A percentile compares a stretch with the other conserved stretches of the same genome.
Conservation (phyloP, 1,139 yeast genomes). For the Hanseniaspora uvarum region DNA sequence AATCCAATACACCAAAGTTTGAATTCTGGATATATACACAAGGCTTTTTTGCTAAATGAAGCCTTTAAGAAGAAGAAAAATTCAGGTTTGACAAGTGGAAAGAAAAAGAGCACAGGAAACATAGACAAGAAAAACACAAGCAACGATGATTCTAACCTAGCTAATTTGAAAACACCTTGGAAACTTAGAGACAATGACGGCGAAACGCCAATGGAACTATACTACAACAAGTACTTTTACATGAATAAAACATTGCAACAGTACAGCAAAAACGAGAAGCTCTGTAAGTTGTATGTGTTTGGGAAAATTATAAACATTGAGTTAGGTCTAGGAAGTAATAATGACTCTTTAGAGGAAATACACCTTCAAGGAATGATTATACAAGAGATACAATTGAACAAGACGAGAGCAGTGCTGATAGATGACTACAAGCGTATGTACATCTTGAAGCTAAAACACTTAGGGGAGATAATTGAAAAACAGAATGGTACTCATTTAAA, state of each 20-base stretch:
- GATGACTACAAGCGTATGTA: conserved; percentile 46
- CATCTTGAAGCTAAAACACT: conserved; percentile 68
- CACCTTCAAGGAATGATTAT: conserved; percentile 30
- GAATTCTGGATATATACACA: conserved; percentile 25
- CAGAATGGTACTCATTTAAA: neutral
- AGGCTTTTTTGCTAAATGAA: conserved; percentile 42
- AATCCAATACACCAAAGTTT: conserved; percentile 52
- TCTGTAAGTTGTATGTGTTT: conserved; percentile 50
- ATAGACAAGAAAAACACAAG: neutral
- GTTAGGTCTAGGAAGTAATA: conserved; percentile 60
- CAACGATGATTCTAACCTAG: neutral
- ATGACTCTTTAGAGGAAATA: conserved; percentile 36
- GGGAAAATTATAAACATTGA: conserved; percentile 61
- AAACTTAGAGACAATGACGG: conserved; percentile 59
- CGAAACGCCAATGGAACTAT: conserved; percentile 52
- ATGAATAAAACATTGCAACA: conserved; percentile 21
- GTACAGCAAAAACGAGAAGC: conserved; percentile 37
- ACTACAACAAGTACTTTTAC: conserved; percentile 18
- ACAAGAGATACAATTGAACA: conserved; percentile 53
- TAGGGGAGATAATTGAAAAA: conserved; percentile 43
- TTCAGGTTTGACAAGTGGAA: conserved; percentile 27
- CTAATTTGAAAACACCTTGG: conserved; percentile 17
- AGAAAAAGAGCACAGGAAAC: conserved; percentile 30
- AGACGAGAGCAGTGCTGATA: conserved; percentile 50
- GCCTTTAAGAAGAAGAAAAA: conserved; percentile 37